These are phyloP conservation scores for Pelargonium myrrhifolium DNA, from an alignment of 441 rosid species.

Conservation along the genomic window DNA sequence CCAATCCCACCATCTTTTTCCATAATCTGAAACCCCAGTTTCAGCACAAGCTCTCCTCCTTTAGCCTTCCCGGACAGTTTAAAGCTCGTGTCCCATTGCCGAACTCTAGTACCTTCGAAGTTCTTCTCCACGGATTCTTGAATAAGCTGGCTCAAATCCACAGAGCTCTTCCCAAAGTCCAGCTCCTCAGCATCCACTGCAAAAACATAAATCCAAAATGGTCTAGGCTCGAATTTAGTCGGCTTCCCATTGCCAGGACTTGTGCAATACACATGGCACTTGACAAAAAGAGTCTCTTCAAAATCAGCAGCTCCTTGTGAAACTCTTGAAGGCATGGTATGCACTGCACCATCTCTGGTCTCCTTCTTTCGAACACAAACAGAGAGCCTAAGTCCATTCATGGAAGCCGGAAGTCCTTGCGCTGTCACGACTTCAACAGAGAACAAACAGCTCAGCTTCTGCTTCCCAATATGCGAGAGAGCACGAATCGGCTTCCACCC, in stretches of 20 bases:
- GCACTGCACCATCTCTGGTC: constrained; percentile 68
- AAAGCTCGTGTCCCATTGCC: constrained; percentile 84
- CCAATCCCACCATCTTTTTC: constrained; percentile 90
- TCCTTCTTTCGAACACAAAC: constrained; percentile 81
- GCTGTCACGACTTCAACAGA: constrained; percentile 80
- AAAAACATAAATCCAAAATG: constrained; percentile 52
- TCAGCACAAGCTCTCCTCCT: constrained; percentile 74
- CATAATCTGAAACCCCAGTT: constrained; percentile 82
- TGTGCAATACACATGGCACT: constrained; percentile 67
- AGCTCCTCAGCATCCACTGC: constrained; percentile 85
- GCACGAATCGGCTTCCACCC: constrained; percentile 89
- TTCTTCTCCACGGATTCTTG: constrained; percentile 78
- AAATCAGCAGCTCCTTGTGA: constrained; percentile 86
- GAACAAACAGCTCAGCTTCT: constrained; percentile 73
- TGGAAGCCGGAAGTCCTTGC: constrained; percentile 76
- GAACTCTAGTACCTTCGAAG: constrained; percentile 59
- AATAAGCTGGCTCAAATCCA: constrained; percentile 61
- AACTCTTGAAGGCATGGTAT: constrained; percentile 85
- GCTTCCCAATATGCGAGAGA: constrained; percentile 69
- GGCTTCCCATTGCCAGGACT: constrained; percentile 36
- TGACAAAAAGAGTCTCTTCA: constrained; percentile 75
- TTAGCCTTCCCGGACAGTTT: constrained; percentile 80
- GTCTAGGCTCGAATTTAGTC: constrained; percentile 70
- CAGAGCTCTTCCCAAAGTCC: constrained; percentile 58
- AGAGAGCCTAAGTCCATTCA: constrained; percentile 86